phyloP scores from a whole-genome alignment of 768 basidiomycete species.

The Roridomyces roridus region DNA sequence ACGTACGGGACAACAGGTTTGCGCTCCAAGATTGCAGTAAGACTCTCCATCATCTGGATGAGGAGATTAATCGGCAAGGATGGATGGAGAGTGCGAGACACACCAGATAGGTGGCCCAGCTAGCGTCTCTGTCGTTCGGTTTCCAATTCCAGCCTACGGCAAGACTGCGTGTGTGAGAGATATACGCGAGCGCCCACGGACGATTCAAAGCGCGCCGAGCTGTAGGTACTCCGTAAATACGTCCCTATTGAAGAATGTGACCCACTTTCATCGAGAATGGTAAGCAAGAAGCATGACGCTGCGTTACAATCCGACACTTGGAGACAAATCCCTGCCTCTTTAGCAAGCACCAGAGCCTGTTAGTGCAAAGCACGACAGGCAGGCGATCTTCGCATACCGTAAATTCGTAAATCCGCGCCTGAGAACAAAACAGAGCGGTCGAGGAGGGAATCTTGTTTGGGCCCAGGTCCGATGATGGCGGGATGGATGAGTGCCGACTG shows the following conservation, averaged over 20 bases:
- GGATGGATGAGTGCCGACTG: slow-evolving; percentile 8
- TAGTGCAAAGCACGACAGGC: slow-evolving; percentile 7
- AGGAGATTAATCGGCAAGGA: not conserved
- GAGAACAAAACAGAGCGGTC: slow-evolving; percentile 9
- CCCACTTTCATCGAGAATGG: slow-evolving; percentile 5
- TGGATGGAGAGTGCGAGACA: not conserved
- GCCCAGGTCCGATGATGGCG: slow-evolving; percentile 12
- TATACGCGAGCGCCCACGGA: slow-evolving; percentile 16
- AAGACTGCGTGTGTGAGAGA: slow-evolving; percentile 18
- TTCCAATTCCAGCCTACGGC: not conserved
- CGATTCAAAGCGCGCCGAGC: not conserved
- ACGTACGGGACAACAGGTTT: slow-evolving; percentile 13
- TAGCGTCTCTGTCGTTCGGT: not conserved
- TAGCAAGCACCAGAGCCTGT: slow-evolving; percentile 9
- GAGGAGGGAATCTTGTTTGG: slow-evolving; percentile 1
- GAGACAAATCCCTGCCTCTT: slow-evolving; percentile 7
- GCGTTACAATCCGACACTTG: slow-evolving; percentile 13
- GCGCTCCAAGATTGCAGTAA: slow-evolving; percentile 1
- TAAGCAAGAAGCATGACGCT: slow-evolving; percentile 14
- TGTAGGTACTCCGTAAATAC: too few relatives aligned
- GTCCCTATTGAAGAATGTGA: too few relatives aligned
- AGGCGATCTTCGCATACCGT: slow-evolving; percentile 14
- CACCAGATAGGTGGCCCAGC: slow-evolving; percentile 8
- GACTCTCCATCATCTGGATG: slow-evolving; percentile 11
- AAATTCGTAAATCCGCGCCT: slow-evolving; percentile 15